A percentile compares a stretch with the other conserved stretches of the same genome.
Conservation (phyloP, 2,329 filamentous ascomycete species). For the Sphaerostilbella broomeana region DNA sequence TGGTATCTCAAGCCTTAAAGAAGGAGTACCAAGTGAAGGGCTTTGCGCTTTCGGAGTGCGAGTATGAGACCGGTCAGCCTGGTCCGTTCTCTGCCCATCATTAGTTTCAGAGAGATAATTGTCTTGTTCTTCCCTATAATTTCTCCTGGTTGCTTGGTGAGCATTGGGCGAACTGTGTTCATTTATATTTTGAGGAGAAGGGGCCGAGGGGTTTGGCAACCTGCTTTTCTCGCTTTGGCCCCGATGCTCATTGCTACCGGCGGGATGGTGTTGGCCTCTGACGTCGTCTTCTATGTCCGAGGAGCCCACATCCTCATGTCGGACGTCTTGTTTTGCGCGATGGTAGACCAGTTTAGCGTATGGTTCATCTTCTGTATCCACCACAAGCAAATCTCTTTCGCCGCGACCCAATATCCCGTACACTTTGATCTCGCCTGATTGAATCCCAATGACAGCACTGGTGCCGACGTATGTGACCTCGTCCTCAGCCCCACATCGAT, state of each 20-base stretch:
- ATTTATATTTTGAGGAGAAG: not conserved
- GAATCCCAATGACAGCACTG: slow-evolving; percentile 62
- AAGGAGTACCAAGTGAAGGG: not conserved
- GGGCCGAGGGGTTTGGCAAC: too few relatives aligned
- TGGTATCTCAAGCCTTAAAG: slow-evolving; percentile 2
- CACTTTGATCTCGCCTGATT: slow-evolving; percentile 57
- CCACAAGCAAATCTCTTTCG: slow-evolving; percentile 60
- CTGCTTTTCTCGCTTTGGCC: not conserved
- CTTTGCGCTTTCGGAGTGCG: not conserved
- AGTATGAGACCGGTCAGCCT: not conserved
- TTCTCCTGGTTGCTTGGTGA: too few relatives aligned
- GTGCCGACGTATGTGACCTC: slow-evolving; percentile 66
- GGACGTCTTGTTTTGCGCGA: not conserved
- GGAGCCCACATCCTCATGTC: not conserved
- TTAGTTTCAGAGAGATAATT: not conserved
- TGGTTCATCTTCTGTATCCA: slow-evolving; percentile 50
- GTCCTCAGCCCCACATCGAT: slow-evolving; percentile 61
- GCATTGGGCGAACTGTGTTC: not conserved
- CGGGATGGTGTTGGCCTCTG: not conserved
- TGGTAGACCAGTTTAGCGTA: slow-evolving; percentile 38
- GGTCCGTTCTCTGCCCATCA: too few relatives aligned
- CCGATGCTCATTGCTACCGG: not conserved
- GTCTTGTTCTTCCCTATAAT: too few relatives aligned
- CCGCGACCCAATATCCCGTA: slow-evolving; percentile 67
- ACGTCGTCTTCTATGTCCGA: not conserved